Base-by-base conservation (phyloP, 2,329 filamentous ascomycete species). In the Polytolypa hystricis region DNA sequence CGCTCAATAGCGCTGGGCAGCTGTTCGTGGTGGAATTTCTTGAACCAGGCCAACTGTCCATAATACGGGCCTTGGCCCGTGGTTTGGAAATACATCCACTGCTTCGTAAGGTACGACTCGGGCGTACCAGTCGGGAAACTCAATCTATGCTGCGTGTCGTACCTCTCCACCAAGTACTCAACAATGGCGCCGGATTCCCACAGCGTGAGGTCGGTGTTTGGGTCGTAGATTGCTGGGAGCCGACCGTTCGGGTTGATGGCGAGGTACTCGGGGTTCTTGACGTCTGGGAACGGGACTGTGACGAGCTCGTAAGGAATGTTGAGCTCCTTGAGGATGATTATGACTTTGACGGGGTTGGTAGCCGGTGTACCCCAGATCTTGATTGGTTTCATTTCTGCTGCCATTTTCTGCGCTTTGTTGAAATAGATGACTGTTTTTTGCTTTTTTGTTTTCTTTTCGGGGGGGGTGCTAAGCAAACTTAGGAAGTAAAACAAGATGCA, bases 61-160 rank as follows among this genome's bases (percentile, higher is more conserved):
- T 55, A 66, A 42, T 66, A 66, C 2, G 62, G 62, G 3, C 61
- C 63, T 38, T 66, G 63, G 8, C 61, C 61, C 1, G 53, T 52
- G 11, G 48, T 47, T 45, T 66, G 61, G 46, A 56, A 65, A 42
- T 50, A 56, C 9, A 65, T 50, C 56, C 58, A 65, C 27, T 64
- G 60, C 35, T 54, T 56, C 3, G 53, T 52, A 5, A 52, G 47
- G 38, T 55, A 59, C 14, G 38, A 43, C 28, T 63, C 57, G 4
- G 50, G 45, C 4, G 45, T 47, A 0, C 47, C 46, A 1, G 41
- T 35, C 4, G 33, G 41, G 40, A 58, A 63, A 25, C 48, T 53
- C 7, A 64, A 25, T 35, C 50, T 48, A 19, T 47, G 39, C 1
- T 55, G 44, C 10, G 34, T 53, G 46, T 67, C 63, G 52, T 67